Evolutionary conservation across 139 green algal species (phyloP).

Genomic region (Coelastrella sp.): DNA sequence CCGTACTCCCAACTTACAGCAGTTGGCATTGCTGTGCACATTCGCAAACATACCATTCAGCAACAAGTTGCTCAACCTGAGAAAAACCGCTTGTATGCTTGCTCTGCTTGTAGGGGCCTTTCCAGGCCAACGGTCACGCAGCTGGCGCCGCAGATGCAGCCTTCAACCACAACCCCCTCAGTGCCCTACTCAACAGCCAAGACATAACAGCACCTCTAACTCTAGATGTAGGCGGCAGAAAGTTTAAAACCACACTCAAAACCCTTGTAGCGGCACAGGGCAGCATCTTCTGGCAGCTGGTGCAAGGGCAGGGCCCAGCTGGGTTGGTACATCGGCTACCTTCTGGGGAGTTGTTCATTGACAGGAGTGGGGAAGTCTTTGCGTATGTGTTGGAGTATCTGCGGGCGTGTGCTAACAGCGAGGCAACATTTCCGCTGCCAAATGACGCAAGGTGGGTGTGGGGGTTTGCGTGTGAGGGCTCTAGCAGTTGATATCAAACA

Average conservation of each 20-base stretch:
- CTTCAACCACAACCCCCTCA: background rate
- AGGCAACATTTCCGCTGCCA: slow-evolving; percentile 43
- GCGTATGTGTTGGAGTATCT: slow-evolving; percentile 55
- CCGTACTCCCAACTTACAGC: too few species aligned
- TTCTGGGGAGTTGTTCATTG: slow-evolving; percentile 52
- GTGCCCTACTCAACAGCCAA: background rate
- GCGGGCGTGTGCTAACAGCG: slow-evolving; percentile 21
- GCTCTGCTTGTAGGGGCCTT: too few species aligned
- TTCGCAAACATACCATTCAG: too few species aligned
- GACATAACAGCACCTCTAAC: background rate
- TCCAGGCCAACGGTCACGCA: background rate
- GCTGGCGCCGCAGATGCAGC: background rate
- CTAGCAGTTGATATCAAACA: background rate
- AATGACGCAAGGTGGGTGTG: slow-evolving; percentile 47
- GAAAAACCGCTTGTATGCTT: too few species aligned
- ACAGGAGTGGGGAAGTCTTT: slow-evolving; percentile 52
- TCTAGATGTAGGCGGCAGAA: slow-evolving; percentile 51
- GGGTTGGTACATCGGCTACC: slow-evolving; percentile 15
- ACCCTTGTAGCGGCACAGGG: slow-evolving; percentile 48
- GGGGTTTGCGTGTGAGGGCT: background rate
- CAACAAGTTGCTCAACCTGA: too few species aligned
- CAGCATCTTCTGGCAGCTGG: slow-evolving; percentile 50
- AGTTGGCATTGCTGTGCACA: too few species aligned
- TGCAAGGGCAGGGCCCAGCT: background rate
- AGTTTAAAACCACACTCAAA: slow-evolving; percentile 38